Evolutionary conservation across 2,329 filamentous ascomycete genomes (phyloP).

Genomic region (Nothomitra cinnamomea): DNA sequence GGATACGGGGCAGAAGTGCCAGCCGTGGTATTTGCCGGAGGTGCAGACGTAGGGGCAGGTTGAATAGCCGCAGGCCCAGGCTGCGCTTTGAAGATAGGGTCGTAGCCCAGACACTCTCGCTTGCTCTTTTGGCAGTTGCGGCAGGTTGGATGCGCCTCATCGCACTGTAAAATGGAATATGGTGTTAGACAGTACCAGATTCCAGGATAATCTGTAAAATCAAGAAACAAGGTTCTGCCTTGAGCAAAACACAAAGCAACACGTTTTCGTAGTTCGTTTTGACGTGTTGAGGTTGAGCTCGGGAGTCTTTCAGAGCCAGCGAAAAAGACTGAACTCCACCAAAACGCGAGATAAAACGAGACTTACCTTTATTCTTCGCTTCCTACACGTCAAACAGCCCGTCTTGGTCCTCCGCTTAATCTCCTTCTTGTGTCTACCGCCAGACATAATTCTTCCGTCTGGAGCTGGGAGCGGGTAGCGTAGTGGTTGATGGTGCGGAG

Average conservation of each 20-base stretch:
- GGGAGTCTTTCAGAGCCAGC: not conserved
- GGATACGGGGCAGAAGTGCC: conserved; percentile 18
- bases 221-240: not conserved
- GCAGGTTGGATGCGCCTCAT: conserved; percentile 86
- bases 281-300: not conserved
- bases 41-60: conserved; percentile 38
- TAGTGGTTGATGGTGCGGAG: conserved; percentile 28
- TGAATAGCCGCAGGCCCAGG: conserved; percentile 55
- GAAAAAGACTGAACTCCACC: not conserved
- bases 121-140: conserved; percentile 82
- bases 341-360: conserved; percentile 8
- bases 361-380: conserved; percentile 56
- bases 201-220: conserved; percentile 8
- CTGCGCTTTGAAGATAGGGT: conserved; percentile 69
- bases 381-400: conserved; percentile 48
- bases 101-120: conserved; percentile 72
- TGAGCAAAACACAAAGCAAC: conserved; percentile 6
- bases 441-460: conserved; percentile 38
- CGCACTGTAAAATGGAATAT: conserved; percentile 47
- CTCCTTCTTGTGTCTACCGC: conserved; percentile 51
- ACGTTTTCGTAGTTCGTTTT: not conserved
- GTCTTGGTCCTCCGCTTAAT: conserved; percentile 62
- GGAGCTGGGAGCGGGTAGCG: conserved; percentile 39
- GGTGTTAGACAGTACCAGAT: conserved; percentile 9
- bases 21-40: conserved; percentile 11